Base-by-base conservation (phyloP, 495 filamentous ascomycete species). In the Cercophora scortea region DNA sequence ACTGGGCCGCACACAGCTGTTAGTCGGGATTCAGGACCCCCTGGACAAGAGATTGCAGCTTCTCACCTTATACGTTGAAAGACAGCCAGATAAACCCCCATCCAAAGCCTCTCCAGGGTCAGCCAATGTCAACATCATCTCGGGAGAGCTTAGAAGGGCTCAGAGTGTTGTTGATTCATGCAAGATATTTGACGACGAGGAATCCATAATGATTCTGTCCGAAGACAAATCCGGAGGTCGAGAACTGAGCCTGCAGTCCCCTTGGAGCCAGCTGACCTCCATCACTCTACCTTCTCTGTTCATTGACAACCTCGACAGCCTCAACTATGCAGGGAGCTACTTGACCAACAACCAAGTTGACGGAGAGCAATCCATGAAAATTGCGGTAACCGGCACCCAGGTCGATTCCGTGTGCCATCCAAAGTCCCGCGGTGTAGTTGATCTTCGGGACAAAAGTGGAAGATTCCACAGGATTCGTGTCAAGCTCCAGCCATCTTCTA, bases 131-230 rank as follows among this genome's bases (percentile, higher is more conserved):
- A 48, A 48, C 25, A 63, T 80, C 16, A 64, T 62, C 1, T 65
- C 69, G 44, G 71, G 73, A 0, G 68, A 77, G 19, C 61, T 76
- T 2, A 64, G 66, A 48, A 73, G 73, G 44, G 75, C 71, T n/a
- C 72, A 79, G 41, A 82, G 80, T 52, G 78, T 92, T 5, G 76
- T 83, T 36, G 89, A 93, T 68, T 86, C 85, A 25, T 87, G 84
- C 59, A 87, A 81, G 60, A 64, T 93, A 49, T 73, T 78, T 5
- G 89, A 93, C 67, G 81, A 84, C 10, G 75, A 75, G 0, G 70
- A 83, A 19, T 82, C 85, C 11, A 79, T 92, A 40, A 67, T 92
- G 12, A 79, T 87, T 19, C 72, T 95, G 16, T 83, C 79, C n/a
- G 76, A 81, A 51, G 78, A 78, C 25, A 76, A 74, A n/a, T 67